Percentiles rank a stretch among this genome's conserved stretches.
Evolutionary conservation across 768 basidiomycete genomes (phyloP).

Genomic region (Podaxis carcinomalis): DNA sequence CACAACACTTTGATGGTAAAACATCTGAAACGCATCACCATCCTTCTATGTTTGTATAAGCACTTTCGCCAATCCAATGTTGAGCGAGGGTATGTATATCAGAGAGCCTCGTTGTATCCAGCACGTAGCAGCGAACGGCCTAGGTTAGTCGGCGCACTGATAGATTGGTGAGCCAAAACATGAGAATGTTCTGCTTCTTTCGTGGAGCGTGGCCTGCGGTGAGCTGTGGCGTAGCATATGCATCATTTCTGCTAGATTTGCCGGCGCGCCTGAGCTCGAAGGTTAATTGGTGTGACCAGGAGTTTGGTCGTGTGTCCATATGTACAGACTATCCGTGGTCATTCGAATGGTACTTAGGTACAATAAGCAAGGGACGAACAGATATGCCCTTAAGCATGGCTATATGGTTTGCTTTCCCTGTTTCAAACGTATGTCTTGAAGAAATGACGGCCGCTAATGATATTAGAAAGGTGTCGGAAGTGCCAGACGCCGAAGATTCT

Average conservation of each 20-base stretch:
- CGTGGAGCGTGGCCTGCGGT: neutral
- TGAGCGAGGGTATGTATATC: neutral
- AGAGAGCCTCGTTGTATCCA: conserved; percentile 9
- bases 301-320: neutral
- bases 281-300: neutral
- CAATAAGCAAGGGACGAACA: neutral
- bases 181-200: conserved; percentile 7
- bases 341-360: neutral
- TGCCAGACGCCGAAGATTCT: neutral
- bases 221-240: neutral
- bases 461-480: neutral
- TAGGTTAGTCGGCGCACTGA: neutral
- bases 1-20: neutral
- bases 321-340: neutral
- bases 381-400: neutral
- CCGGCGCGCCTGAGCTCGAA: neutral
- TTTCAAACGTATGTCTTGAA: neutral
- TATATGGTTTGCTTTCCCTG: neutral
- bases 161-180: conserved; percentile 3
- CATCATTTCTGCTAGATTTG: neutral
- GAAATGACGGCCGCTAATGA: neutral
- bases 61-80: neutral
- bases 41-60: neutral
- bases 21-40: conserved; percentile 5
- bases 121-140: neutral